These are phyloP conservation scores for Anaeramoeba ignava DNA, from an alignment of 78 protist species.

Conservation along the genomic window DNA sequence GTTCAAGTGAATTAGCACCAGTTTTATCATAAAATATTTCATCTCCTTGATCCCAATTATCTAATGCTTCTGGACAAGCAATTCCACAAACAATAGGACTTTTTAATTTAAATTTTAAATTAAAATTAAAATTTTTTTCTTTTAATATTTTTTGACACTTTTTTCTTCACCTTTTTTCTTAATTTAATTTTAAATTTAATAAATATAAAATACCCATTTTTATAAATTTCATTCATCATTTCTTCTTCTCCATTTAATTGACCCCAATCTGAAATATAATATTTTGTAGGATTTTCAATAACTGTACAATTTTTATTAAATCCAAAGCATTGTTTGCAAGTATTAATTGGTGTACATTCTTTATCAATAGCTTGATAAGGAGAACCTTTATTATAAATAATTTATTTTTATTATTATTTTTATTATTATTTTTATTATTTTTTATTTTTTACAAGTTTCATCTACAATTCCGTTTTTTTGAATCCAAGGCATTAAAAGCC, in stretches of 20 bases:
- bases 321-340: background rate
- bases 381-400: no score
- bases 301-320: background rate
- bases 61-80: background rate
- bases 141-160: no score
- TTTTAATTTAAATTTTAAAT: no score
- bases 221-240: background rate
- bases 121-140: no score
- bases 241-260: background rate
- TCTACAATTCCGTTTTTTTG: background rate
- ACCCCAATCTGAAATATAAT: background rate
- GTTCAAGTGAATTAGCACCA: background rate
- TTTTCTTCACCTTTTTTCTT: no score
- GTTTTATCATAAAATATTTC: background rate
- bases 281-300: background rate
- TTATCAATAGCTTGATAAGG: background rate
- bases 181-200: no score
- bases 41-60: background rate
- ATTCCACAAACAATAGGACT: background rate
- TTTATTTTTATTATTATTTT: no score
- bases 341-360: background rate
- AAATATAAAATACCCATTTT: no score
- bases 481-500: background rate
- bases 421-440: no score
- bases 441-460: no score